Evolutionary conservation across 768 basidiomycete genomes (phyloP).

Genomic region (Leccinum subtestaceum): DNA sequence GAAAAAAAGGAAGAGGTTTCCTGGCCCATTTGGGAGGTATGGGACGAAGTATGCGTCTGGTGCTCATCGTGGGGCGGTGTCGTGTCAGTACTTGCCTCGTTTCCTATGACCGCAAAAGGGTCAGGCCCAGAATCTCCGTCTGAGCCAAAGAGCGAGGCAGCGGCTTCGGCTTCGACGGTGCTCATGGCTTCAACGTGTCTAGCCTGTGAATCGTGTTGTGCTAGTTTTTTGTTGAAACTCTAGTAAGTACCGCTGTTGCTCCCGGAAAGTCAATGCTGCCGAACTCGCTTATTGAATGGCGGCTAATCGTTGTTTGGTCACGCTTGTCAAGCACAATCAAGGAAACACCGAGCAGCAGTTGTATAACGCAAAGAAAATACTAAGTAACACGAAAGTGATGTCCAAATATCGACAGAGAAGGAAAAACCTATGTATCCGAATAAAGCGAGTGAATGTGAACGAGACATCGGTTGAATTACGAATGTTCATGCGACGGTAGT

Average conservation of each 20-base stretch:
- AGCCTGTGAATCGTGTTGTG: constrained; percentile 8
- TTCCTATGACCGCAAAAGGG: constrained; percentile 61
- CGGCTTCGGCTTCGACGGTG: constrained; percentile 75
- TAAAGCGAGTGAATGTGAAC: constrained; percentile 19
- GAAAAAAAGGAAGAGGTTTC: constrained; percentile 40
- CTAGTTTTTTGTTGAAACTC: constrained; percentile 16
- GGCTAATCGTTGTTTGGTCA: constrained; percentile 25
- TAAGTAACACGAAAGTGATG: constrained; percentile 8
- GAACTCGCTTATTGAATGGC: constrained; percentile 3
- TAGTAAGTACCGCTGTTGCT: background rate
- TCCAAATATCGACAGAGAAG: constrained; percentile 36
- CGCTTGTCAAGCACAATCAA: constrained; percentile 15
- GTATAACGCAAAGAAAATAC: constrained; percentile 16
- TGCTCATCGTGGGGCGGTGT: constrained; percentile 26
- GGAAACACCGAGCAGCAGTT: background rate
- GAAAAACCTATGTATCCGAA: constrained; percentile 25
- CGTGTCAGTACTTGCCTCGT: constrained; percentile 31
- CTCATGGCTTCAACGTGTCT: constrained; percentile 48
- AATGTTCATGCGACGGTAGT: constrained; percentile 35
- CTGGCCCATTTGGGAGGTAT: constrained; percentile 32
- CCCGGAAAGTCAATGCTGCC: background rate
- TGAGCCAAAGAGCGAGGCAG: constrained; percentile 76
- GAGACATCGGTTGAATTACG: constrained; percentile 32
- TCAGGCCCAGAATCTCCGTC: constrained; percentile 56
- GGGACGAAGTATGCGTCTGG: constrained; percentile 22